Conservation (phyloP, 208 protist genomes). For the Phytomonas sp. region DNA sequence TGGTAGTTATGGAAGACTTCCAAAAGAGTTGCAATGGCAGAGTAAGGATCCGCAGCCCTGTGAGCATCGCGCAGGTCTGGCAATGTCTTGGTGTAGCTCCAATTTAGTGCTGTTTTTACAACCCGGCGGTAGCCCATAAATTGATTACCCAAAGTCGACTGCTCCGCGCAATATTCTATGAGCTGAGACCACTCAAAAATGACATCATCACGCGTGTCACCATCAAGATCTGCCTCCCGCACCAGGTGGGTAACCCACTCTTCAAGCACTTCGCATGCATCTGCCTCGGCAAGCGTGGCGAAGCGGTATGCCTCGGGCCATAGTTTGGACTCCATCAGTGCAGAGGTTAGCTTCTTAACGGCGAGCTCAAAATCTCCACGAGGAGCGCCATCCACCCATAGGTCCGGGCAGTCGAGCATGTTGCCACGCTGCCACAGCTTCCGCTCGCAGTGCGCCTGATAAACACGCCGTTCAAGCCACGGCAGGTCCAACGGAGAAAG, state of each 20-base stretch:
- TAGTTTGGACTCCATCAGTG: constrained; percentile 56
- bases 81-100: constrained; percentile 32
- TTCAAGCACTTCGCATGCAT: constrained; percentile 40
- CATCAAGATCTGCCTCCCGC: constrained; percentile 1
- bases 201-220: constrained; percentile 11
- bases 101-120: constrained; percentile 34
- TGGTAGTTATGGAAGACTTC: constrained; percentile 8
- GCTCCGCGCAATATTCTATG: constrained; percentile 50
- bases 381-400: constrained; percentile 59
- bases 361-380: constrained; percentile 23
- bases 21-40: constrained; percentile 55
- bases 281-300: constrained; percentile 27
- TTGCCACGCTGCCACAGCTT: constrained; percentile 44
- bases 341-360: constrained; percentile 40
- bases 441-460: constrained; percentile 75
- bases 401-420: constrained; percentile 63
- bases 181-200: constrained; percentile 33
- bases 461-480: constrained; percentile 58
- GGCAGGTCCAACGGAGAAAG: constrained; percentile 58
- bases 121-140: constrained; percentile 43
- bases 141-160: constrained; percentile 42
- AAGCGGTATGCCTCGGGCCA: constrained; percentile 69
- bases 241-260: constrained; percentile 56
- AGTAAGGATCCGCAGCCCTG: constrained; percentile 47
- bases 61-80: constrained; percentile 42